Conservation (phyloP, 1,284 basidiomycete species). For the Gymnopus androsaceus region DNA sequence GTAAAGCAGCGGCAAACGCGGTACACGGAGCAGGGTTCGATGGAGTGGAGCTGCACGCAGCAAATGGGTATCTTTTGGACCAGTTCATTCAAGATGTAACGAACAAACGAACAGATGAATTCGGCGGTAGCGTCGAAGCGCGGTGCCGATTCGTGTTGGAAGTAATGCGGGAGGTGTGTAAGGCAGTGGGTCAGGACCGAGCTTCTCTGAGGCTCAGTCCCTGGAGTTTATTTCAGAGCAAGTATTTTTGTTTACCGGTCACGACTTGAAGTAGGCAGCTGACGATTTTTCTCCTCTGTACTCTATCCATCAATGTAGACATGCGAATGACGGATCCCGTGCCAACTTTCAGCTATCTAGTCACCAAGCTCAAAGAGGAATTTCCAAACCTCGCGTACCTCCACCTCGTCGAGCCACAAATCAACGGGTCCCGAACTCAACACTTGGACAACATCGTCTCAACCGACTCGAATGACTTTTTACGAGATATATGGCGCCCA, state of each 20-base stretch:
- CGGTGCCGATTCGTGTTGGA: slow-evolving; percentile 44
- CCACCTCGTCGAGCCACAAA: slow-evolving; percentile 8
- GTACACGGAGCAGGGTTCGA: slow-evolving; percentile 44
- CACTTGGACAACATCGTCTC: not conserved
- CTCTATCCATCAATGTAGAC: not conserved
- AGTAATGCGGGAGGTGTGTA: slow-evolving; percentile 37
- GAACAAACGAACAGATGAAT: slow-evolving; percentile 51
- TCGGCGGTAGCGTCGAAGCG: slow-evolving; percentile 50
- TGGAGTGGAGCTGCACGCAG: slow-evolving; percentile 37
- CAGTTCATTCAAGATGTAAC: slow-evolving; percentile 38
- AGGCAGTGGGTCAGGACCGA: slow-evolving; percentile 34
- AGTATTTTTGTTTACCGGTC: not conserved
- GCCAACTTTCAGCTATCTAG: slow-evolving; percentile 10
- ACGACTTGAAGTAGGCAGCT: not conserved
- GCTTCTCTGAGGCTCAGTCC: slow-evolving; percentile 53
- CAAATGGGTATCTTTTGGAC: slow-evolving; percentile 40
- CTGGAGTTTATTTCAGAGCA: slow-evolving; percentile 20
- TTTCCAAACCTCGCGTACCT: slow-evolving; percentile 11
- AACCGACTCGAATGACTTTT: slow-evolving; percentile 27
- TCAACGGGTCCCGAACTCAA: slow-evolving; percentile 6
- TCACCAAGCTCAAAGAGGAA: slow-evolving; percentile 7
- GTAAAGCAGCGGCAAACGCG: slow-evolving; percentile 38
- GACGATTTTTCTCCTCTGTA: slow-evolving; percentile 1
- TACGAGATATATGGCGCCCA: slow-evolving; percentile 26
- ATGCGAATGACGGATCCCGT: slow-evolving; percentile 12